Evolutionary conservation across 2,329 filamentous ascomycete genomes (phyloP), one percentile per base, ranked within the genome.

Genomic region (Cladosporium colombiae): DNA sequence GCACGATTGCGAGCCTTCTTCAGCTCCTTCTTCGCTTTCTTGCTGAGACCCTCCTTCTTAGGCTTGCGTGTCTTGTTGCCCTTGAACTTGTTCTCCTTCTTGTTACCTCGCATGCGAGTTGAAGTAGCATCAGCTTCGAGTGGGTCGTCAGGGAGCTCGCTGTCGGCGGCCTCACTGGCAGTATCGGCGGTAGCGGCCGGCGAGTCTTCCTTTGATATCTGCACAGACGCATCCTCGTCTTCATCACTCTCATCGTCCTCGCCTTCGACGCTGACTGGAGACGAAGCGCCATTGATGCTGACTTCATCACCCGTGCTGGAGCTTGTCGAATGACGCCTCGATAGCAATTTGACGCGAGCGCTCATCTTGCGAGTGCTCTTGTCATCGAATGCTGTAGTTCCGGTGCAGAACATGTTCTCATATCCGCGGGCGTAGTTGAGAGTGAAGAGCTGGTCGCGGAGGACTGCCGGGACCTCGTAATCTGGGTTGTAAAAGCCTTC

Each of bases 361-460:
- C 65, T 61, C 74, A 78, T 76, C 4, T 67, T 58, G 3, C 67
- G 67, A 1, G 75, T 59, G 11, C 56, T 67, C 37, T 64, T 64
- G 11, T 70, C 67, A 5, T 67, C 67, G 62, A 69, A 65, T 35
- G 69, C 70, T 16, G 33, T 57, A 49, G 88, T 72, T 60, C 81
- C 84, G 1, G 87, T 86, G 61, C 88, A 88, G 1, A 81, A 75
- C 68, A 85, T 86, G 31, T 82, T 83, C 18, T 88, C 84, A 2
- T 91, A 78, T 2, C 79, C 72, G 35, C 76, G 74, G 67, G 89
- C 87, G 73, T 91, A 90, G 74, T 88, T 88, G 70, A 97, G 79
- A 16, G 91, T 87, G 74, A 98, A 98, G 18, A 97, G 80, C 18
- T 72, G 67, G 65, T 87, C 89, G 73, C 88, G 89, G 46, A 91